Evolutionary conservation across 2,329 filamentous ascomycete genomes (phyloP).

Genomic region (Colletotrichum sp.): DNA sequence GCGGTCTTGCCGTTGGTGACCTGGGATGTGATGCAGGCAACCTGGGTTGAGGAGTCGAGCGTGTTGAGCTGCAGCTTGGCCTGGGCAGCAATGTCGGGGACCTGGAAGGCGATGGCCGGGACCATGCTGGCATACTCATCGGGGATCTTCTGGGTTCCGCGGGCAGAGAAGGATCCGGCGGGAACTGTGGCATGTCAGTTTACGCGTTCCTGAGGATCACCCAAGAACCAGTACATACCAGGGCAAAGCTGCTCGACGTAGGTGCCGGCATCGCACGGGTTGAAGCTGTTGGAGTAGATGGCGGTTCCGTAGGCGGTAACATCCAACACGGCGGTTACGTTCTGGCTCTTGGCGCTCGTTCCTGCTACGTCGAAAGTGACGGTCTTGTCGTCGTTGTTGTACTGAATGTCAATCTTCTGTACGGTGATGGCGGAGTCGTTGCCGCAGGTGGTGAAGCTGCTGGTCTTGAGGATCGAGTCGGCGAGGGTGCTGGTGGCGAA

Average conservation of each 20-base stretch:
- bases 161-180: constrained; percentile 73
- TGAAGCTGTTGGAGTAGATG: constrained; percentile 80
- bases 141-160: constrained; percentile 75
- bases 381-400: constrained; percentile 75
- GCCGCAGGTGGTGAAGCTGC: constrained; percentile 77
- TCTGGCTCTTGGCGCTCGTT: constrained; percentile 73
- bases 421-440: constrained; percentile 63
- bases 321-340: constrained; percentile 77
- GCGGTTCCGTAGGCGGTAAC: constrained; percentile 85
- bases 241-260: constrained; percentile 81
- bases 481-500: constrained; percentile 59
- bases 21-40: constrained; percentile 83
- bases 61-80: constrained; percentile 79
- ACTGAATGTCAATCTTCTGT: constrained; percentile 76
- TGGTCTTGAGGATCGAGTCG: constrained; percentile 77
- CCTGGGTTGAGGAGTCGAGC: constrained; percentile 48
- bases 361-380: constrained; percentile 86
- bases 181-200: constrained; percentile 62
- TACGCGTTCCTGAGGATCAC: neutral
- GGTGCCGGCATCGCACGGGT: constrained; percentile 76
- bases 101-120: constrained; percentile 84
- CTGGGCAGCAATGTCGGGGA: constrained; percentile 88
- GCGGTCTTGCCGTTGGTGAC: constrained; percentile 89
- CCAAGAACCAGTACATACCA: constrained; percentile 52
- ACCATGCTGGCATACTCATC: constrained; percentile 74